These are phyloP conservation scores for Syzygium aqueum DNA, from an alignment of 345 rosid genomes.

Conservation along the genomic window DNA sequence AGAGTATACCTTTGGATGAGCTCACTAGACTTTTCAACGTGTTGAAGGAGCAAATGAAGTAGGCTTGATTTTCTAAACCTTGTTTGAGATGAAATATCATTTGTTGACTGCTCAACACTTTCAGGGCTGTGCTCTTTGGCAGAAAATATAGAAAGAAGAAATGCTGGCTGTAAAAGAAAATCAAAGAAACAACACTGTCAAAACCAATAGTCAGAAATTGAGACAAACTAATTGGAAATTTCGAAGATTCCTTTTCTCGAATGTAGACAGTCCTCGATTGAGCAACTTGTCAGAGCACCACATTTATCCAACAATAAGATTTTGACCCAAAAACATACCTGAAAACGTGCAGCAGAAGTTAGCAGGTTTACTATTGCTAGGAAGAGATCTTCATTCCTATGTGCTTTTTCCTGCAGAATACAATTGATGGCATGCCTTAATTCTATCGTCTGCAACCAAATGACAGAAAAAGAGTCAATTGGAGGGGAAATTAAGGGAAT, in stretches of 20 bases:
- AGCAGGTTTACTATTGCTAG: constrained; percentile 52
- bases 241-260: not conserved
- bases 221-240: not conserved
- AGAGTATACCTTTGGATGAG: constrained; percentile 52
- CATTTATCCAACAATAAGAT: not conserved
- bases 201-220: not conserved
- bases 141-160: constrained; percentile 53
- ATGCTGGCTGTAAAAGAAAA: constrained; percentile 63
- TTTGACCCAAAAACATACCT: constrained; percentile 25
- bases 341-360: constrained; percentile 62
- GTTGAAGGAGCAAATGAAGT: constrained; percentile 35
- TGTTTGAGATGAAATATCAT: constrained; percentile 19
- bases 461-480: not conserved
- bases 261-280: not conserved
- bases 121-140: constrained; percentile 22
- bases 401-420: constrained; percentile 35
- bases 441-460: constrained; percentile 44
- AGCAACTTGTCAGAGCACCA: not conserved
- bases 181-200: not conserved
- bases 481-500: not conserved
- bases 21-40: constrained; percentile 47
- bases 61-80: constrained; percentile 33
- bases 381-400: constrained; percentile 50
- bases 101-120: constrained; percentile 20
- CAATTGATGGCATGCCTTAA: constrained; percentile 33